Conservation (phyloP, 169 alveolate genomes). For the Amoebophrya sp. region DNA sequence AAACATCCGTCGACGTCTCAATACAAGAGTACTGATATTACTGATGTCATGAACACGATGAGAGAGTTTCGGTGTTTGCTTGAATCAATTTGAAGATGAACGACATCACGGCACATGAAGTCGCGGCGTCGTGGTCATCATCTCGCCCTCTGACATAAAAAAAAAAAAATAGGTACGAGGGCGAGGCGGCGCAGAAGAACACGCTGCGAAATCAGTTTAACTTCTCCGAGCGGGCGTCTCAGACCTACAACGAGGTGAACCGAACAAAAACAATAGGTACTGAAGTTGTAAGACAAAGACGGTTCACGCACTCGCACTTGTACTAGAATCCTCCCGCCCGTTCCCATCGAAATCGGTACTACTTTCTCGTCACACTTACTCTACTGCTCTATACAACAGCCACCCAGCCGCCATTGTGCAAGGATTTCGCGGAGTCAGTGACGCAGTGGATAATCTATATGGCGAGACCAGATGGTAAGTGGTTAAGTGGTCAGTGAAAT, state of each 20-base stretch:
- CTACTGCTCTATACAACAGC: neutral
- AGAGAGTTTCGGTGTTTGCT: too few species aligned
- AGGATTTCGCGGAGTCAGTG: neutral
- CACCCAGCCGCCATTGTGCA: neutral
- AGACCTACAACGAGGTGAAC: conserved; percentile 57
- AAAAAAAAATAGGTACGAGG: too few species aligned
- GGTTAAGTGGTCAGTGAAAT: too few species aligned
- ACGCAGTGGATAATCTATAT: conserved; percentile 55
- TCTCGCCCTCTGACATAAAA: too few species aligned
- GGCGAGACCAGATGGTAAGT: too few species aligned
- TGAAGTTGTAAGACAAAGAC: neutral
- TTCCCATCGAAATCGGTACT: too few species aligned
- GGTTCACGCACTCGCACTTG: conserved; percentile 27
- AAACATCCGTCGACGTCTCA: neutral
- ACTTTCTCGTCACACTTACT: neutral
- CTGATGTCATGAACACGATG: too few species aligned
- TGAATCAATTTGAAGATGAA: too few species aligned
- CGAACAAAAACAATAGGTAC: conserved; percentile 17
- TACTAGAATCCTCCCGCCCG: neutral
- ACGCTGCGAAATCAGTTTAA: conserved; percentile 65
- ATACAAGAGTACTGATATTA: neutral
- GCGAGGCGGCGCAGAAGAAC: neutral
- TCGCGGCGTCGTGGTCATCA: too few species aligned
- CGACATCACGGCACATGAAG: too few species aligned
- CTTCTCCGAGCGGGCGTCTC: conserved; percentile 74